These are phyloP conservation scores for Boletus austroedulis DNA, from an alignment of 1,284 basidiomycete genomes.

Conservation along the genomic window DNA sequence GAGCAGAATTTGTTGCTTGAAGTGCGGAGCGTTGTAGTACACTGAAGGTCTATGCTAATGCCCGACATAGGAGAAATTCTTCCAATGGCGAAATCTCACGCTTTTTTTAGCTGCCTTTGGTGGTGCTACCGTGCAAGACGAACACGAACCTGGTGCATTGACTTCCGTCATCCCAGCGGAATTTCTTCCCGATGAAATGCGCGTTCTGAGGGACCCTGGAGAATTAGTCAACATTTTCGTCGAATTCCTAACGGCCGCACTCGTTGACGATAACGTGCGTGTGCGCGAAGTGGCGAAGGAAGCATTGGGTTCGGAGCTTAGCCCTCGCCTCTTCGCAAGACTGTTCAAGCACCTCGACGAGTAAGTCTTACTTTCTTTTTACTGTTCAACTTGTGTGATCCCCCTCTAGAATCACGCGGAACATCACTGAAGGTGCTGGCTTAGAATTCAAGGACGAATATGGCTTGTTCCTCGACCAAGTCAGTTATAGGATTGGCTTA, in stretches of 20 bases:
- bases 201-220: slow-evolving; percentile 56
- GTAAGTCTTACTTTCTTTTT: slow-evolving; percentile 43
- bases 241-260: slow-evolving; percentile 64
- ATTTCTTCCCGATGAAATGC: slow-evolving; percentile 68
- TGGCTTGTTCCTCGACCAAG: slow-evolving; percentile 74
- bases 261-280: slow-evolving; percentile 60
- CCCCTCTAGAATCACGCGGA: slow-evolving; percentile 44
- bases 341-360: slow-evolving; percentile 72
- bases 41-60: slow-evolving; percentile 9
- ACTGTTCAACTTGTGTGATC: not conserved
- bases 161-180: slow-evolving; percentile 56
- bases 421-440: slow-evolving; percentile 46
- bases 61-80: slow-evolving; percentile 60
- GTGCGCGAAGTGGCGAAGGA: slow-evolving; percentile 77
- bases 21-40: slow-evolving; percentile 30
- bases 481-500: slow-evolving; percentile 28
- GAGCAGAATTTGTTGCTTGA: slow-evolving; percentile 41
- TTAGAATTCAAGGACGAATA: slow-evolving; percentile 51
- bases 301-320: slow-evolving; percentile 77
- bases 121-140: slow-evolving; percentile 60
- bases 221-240: slow-evolving; percentile 65
- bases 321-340: slow-evolving; percentile 61
- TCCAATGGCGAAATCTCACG: slow-evolving; percentile 87
- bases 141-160: slow-evolving; percentile 48
- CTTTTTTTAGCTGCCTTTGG: slow-evolving; percentile 78